phyloP scores from a whole-genome alignment of 257 asterid genomes.

The Nicotiana otophora region DNA sequence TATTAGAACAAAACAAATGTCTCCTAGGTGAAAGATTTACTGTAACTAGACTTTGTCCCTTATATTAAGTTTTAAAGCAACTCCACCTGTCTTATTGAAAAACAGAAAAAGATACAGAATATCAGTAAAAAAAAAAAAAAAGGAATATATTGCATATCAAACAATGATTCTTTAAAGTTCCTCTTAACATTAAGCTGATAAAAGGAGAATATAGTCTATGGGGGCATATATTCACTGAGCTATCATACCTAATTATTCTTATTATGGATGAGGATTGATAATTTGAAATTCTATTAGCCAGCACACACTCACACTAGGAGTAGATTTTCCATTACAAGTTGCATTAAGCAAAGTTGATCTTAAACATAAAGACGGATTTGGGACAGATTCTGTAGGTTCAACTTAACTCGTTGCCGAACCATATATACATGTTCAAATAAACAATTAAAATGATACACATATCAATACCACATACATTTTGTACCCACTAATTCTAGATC shows the following conservation, averaged over 20 bases:
- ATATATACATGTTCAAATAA: too few relatives aligned
- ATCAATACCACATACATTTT: too few relatives aligned
- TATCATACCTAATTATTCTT: constrained; percentile 23
- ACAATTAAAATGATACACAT: too few relatives aligned
- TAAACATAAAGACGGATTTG: too few relatives aligned
- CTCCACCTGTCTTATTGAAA: not conserved
- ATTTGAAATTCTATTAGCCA: not conserved
- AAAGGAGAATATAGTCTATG: constrained; percentile 28
- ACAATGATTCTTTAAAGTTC: constrained; percentile 18
- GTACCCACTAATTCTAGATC: too few relatives aligned
- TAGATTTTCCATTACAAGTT: not conserved
- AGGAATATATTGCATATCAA: constrained; percentile 8
- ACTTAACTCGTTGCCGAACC: too few relatives aligned
- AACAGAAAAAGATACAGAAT: not conserved
- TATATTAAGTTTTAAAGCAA: constrained; percentile 5
- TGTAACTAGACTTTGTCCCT: constrained; percentile 21
- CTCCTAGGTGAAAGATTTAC: constrained; percentile 2
- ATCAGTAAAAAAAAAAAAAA: not conserved
- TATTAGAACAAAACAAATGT: not conserved
- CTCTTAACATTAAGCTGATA: constrained; percentile 5
- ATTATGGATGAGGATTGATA: not conserved
- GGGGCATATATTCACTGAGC: constrained; percentile 43
- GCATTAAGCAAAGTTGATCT: not conserved
- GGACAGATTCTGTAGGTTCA: too few relatives aligned
- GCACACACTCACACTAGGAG: not conserved